Percentiles rank a stretch among this genome's conserved stretches.
Conservation (phyloP, 768 basidiomycete species). For the Mycena maculata region DNA sequence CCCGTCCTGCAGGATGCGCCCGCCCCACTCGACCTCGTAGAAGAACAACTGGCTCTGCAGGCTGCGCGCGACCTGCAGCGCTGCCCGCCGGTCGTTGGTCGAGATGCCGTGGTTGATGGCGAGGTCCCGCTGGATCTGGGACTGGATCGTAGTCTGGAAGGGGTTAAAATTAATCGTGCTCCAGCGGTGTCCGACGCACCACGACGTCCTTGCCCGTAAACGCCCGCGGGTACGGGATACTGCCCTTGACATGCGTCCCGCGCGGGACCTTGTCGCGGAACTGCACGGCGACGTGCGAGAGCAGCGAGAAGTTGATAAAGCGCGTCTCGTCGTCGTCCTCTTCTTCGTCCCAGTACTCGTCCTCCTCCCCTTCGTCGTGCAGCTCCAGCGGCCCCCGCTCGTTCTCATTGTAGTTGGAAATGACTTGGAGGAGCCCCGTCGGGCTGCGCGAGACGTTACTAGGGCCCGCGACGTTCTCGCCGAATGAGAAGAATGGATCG, state of each 20-base stretch:
- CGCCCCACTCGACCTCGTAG: slow-evolving; percentile 97
- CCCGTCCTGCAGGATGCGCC: slow-evolving; percentile 81
- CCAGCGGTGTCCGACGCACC: slow-evolving; percentile 57
- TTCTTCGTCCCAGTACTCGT: slow-evolving; percentile 68
- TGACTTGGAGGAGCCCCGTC: slow-evolving; percentile 43
- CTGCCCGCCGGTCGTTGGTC: slow-evolving; percentile 83
- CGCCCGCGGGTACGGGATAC: slow-evolving; percentile 88
- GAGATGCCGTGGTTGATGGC: slow-evolving; percentile 79
- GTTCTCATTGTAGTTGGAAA: slow-evolving; percentile 46
- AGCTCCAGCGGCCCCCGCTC: slow-evolving; percentile 50
- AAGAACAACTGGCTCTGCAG: slow-evolving; percentile 95
- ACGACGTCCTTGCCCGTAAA: slow-evolving; percentile 97
- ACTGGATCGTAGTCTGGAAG: slow-evolving; percentile 85
- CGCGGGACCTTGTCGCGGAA: slow-evolving; percentile 91
- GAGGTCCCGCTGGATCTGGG: slow-evolving; percentile 86
- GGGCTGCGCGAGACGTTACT: slow-evolving; percentile 37
- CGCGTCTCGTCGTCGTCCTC: slow-evolving; percentile 75
- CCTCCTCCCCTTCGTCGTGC: slow-evolving; percentile 61
- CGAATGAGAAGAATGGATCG: slow-evolving; percentile 35
- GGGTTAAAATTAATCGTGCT: slow-evolving; percentile 1
- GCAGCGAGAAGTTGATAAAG: slow-evolving; percentile 89
- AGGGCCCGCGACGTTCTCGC: slow-evolving; percentile 34
- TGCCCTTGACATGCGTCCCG: slow-evolving; percentile 90
- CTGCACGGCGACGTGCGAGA: slow-evolving; percentile 91
- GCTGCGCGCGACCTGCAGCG: slow-evolving; percentile 89